Evolutionary conservation across 2,329 filamentous ascomycete genomes (phyloP).

Genomic region (Nigrograna mackinnonii): DNA sequence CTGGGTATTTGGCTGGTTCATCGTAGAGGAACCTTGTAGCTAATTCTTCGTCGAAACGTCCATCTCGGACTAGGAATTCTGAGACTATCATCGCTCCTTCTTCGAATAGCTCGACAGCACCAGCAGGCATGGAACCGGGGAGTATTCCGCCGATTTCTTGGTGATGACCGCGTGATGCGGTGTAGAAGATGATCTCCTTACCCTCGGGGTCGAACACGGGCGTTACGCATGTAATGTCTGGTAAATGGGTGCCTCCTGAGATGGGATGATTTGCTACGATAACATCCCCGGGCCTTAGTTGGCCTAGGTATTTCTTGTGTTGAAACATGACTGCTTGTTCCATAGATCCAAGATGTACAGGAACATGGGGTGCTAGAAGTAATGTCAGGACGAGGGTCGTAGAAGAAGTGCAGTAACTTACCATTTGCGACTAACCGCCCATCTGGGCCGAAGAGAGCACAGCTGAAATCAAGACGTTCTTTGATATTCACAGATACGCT

Average conservation of each 20-base stretch:
- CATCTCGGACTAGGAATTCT: background rate
- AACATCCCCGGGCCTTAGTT: background rate
- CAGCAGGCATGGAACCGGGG: background rate
- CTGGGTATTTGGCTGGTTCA: background rate
- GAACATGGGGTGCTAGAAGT: constrained; percentile 7
- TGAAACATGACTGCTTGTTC: background rate
- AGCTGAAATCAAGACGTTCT: background rate
- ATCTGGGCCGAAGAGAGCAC: background rate
- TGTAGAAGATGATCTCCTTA: background rate
- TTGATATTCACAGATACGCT: background rate
- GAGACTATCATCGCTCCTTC: background rate
- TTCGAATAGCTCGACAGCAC: background rate
- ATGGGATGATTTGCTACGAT: background rate
- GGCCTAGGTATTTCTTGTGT: background rate
- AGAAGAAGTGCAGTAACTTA: too few species aligned
- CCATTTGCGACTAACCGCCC: background rate
- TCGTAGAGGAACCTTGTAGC: background rate
- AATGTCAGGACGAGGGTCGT: too few species aligned
- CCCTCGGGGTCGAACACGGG: background rate
- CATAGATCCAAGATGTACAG: background rate
- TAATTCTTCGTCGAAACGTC: background rate
- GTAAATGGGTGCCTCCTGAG: background rate
- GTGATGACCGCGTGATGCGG: constrained; percentile 1
- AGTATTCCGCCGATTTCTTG: background rate
- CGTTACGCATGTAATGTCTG: background rate